Base-by-base conservation (phyloP, 345 rosid genomes). In the Salix viminalis region DNA sequence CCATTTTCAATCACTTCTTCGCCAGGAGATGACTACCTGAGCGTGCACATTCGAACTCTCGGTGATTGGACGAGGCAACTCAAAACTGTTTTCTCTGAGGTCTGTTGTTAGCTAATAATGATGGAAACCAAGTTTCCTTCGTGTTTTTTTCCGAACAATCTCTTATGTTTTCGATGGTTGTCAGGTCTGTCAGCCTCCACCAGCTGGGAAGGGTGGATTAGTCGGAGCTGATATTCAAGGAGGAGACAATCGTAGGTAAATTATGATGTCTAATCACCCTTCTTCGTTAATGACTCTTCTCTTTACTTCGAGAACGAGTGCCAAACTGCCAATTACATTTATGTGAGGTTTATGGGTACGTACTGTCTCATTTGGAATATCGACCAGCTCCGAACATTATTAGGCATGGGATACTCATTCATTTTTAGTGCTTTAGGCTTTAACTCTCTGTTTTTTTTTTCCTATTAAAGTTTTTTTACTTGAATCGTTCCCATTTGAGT, bases 1-100 rank as follows among this genome's bases (percentile, higher is more conserved):
- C 98, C 98, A 6, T 94, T 94, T 85, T 94, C 97, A n/a, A 94
- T 94, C 73, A 94, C 98, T 21, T 94, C 98, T 1, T 89, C 98
- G 28, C 98, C 98, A 0, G 94, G 92, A 65, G 96, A 94, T 70
- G 97, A 90, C 79, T 88, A 89, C 82, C 71, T 94, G 1, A 92
- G 98, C 69, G 97, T 94, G 46, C 98, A 94, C 81, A 94, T 94
- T 76, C 85, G 97, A 70, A 90, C 97, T 1, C 81, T 87, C 0
- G 98, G 98, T 8, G 98, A 94, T 75, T 94, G 98, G 98, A 94
- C 98, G 0, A 75, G 96, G 32, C 94, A 92, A 73, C 89, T 94
- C 72, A 88, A 88, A 46, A 81, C 79, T 13, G 96, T 90, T 44
- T 94, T 94, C 86, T 88, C 98, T 0, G 89, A 91, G 86, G 96